Base-by-base conservation (phyloP, 2,329 filamentous ascomycete genomes). In the Fusarium algeriense region DNA sequence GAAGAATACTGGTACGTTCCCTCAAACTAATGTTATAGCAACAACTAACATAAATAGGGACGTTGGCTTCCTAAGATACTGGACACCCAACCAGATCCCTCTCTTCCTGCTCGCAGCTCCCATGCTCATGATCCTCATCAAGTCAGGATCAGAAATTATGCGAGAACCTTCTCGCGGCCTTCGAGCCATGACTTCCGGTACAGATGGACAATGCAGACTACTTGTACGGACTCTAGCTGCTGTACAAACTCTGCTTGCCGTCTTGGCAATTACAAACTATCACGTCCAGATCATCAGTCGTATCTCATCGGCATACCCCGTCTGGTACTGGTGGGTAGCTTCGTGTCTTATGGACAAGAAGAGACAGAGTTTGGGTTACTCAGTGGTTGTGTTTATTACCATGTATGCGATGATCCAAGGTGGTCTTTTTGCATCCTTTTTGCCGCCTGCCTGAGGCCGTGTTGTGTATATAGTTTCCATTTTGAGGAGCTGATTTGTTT, bases 271-370 rank as follows among this genome's bases (percentile, higher is more conserved):
- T 23, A 93, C 91, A 15, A 93, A 85, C 69, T 97, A 97, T 78
- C 96, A 99, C 78, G 92, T 98, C 30, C 96, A 99, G 81, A 97
- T 99, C 73, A 92, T 98, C 76, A 97, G 92, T 46, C 89, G 96
- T 28, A 87, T 99, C 19, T 92, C 93, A 3, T 97, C 95, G 1
- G 95, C 91, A 0, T 97, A 95, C 80, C 93, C 94, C 2, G 81
- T 96, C 20, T 98, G 94, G 94, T 96, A 97, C 78, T 91, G 92
- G 85, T 93, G 92, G 85, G 79, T 97, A 41, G 93, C 92, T 2
- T 82, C 81, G 7, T 80, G 79, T 37, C 74, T 88, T 10, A 73
- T 79, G 48, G 78, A 81, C 28, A 73, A 76, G 13, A 77, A 78
- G 71, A 69, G 76, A 64, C 56, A 74, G 60, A 53, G 75, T 64